A percentile compares a stretch with the other conserved stretches of the same genome.
Evolutionary conservation across 2,329 filamentous ascomycete genomes (phyloP).

Genomic region (Aureobasidium pullulans): DNA sequence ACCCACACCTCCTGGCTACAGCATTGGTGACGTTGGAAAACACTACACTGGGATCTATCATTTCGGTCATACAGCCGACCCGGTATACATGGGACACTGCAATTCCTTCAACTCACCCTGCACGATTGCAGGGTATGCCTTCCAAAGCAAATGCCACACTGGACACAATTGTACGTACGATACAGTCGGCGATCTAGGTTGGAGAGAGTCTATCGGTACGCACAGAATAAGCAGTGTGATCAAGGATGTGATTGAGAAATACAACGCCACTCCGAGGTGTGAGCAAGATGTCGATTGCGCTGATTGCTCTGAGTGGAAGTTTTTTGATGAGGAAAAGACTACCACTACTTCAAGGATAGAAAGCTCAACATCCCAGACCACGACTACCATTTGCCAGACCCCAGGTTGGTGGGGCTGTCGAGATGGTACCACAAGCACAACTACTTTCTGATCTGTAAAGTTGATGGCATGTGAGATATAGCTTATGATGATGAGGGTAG

Average conservation of each 20-base stretch:
- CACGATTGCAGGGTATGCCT: conserved; percentile 80
- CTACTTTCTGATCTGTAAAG: not conserved
- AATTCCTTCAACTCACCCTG: conserved; percentile 81
- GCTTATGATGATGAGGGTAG: too few relatives aligned
- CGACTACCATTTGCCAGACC: conserved; percentile 33
- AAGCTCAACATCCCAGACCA: conserved; percentile 46
- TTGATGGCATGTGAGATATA: too few relatives aligned
- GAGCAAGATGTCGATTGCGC: conserved; percentile 64
- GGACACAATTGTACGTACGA: conserved; percentile 83
- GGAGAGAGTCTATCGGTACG: conserved; percentile 79
- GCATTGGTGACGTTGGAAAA: conserved; percentile 62
- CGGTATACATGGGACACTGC: conserved; percentile 83
- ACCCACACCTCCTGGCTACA: conserved; percentile 67
- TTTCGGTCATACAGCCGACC: conserved; percentile 88
- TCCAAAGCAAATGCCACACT: conserved; percentile 81
- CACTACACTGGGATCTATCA: conserved; percentile 71
- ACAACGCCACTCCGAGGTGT: conserved; percentile 70
- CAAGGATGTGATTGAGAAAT: conserved; percentile 71
- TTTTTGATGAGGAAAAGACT: conserved; percentile 76
- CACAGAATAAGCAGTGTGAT: conserved; percentile 85
- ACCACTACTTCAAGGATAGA: conserved; percentile 33
- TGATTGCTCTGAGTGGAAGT: conserved; percentile 87
- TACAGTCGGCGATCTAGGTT: conserved; percentile 79
- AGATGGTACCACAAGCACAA: conserved; percentile 26
- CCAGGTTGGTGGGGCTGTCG: not conserved